Base-by-base conservation (phyloP, 1,284 basidiomycete genomes). In the Trametes pubescens region DNA sequence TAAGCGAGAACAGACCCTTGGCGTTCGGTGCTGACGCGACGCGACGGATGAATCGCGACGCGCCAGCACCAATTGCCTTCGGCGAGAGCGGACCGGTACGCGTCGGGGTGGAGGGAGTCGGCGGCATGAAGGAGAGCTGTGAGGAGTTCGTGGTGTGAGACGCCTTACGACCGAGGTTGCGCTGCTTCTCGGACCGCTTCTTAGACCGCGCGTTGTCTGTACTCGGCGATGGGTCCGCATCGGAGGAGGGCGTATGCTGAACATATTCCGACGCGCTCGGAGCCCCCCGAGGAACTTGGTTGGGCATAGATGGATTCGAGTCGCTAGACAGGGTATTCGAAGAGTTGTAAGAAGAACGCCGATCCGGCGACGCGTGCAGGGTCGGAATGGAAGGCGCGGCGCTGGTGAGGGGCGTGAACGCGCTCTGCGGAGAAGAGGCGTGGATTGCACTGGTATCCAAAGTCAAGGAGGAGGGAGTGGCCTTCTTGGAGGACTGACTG, bases 11-110 rank as follows among this genome's bases (percentile, higher is more conserved):
- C 22, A 98, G 82, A 47, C 91, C 92, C 77, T 99, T 99, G 52
- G 95, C 91, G 76, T 99, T 99, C 1, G 97, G 97, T 1, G 96
- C 96, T 24, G 95, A 98, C 1, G 96, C 95, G 49, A 99, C 97
- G 44, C 97, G 89, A 55, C 97, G 90, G 44, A 99, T 88, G 78
- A 98, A 95, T 34, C 95, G 88, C 54, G 90, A 85, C 9, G 93
- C 91, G 1, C 88, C 86, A 18, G 87, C 87, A 51, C 87, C 80
- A 76, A 92, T 82, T 18, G 84, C 81, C 72, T 85, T 89, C 40
- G 90, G 87, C 9, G 86, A 88, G 37, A 90, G 78, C 21, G 82
- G 72, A 67, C 79, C 65, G 74, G 72, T 72, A 74, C 77, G 76
- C 66, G 77, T 79, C 71, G 76, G 58, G 74, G 75, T 71, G 73